These are phyloP conservation scores for Emmonsiellopsis sp. DNA, from an alignment of 2,329 filamentous ascomycete genomes.

Conservation along the genomic window DNA sequence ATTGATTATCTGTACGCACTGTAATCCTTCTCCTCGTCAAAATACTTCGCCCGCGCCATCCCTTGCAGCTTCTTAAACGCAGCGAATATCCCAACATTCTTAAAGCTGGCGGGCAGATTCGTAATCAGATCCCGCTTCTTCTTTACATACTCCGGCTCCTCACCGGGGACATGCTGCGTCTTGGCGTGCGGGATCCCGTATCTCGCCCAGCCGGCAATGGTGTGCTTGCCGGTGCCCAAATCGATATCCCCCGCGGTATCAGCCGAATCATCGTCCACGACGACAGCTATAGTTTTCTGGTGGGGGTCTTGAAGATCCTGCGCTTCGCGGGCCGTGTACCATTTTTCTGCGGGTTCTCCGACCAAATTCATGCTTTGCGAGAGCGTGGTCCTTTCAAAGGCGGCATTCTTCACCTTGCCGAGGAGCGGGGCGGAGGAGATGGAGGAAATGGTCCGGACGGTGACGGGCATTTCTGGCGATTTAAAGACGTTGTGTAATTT, in stretches of 20 bases:
- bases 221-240: neutral
- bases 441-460: neutral
- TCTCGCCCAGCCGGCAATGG: neutral
- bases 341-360: neutral
- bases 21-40: constrained; percentile 5
- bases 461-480: neutral
- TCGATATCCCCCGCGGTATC: neutral
- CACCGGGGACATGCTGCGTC: neutral
- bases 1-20: neutral
- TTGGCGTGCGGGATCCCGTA: neutral
- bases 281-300: neutral
- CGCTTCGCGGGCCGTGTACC: neutral
- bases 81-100: neutral
- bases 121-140: neutral
- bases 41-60: neutral
- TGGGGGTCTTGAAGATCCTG: constrained; percentile 1
- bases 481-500: no score
- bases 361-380: neutral
- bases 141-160: neutral
- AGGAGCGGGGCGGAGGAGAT: neutral
- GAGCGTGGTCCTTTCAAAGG: neutral
- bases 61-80: neutral
- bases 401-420: neutral
- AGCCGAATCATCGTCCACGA: neutral
- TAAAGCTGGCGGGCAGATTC: neutral